Evolutionary conservation across 108 stramenopile species (phyloP).

Genomic region (Bacterosira constricta): DNA sequence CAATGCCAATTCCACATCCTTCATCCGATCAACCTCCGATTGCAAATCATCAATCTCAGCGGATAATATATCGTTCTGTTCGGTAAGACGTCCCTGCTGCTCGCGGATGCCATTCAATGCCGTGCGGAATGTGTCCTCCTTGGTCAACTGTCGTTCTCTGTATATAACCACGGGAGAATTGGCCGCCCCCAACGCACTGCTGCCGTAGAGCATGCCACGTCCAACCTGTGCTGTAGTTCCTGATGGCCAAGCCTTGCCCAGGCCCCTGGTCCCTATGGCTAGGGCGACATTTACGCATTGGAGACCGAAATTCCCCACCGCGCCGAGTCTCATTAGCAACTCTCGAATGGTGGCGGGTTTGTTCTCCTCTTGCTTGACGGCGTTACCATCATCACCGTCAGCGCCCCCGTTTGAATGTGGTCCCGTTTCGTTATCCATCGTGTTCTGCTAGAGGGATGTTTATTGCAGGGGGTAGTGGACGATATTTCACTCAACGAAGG

Average conservation of each 20-base stretch:
- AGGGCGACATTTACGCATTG: constrained; percentile 21
- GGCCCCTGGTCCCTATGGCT: background rate
- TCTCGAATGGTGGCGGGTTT: constrained; percentile 19
- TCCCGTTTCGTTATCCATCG: background rate
- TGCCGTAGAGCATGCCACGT: constrained; percentile 3
- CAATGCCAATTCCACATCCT: constrained; percentile 40
- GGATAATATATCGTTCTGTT: constrained; percentile 39
- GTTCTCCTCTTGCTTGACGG: background rate
- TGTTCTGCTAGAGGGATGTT: too few species aligned
- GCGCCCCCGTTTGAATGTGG: background rate
- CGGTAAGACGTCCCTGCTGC: constrained; percentile 22
- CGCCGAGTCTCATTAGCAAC: constrained; percentile 20
- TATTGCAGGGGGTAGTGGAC: background rate
- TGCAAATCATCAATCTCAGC: constrained; percentile 47
- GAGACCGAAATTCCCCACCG: constrained; percentile 23
- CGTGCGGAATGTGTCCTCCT: constrained; percentile 45
- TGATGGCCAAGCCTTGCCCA: background rate
- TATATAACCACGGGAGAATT: constrained; percentile 29
- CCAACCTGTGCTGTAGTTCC: background rate
- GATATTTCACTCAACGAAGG: background rate
- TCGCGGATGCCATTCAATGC: constrained; percentile 45
- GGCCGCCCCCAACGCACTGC: constrained; percentile 26
- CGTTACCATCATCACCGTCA: too few species aligned
- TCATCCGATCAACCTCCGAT: constrained; percentile 42
- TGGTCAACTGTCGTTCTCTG: constrained; percentile 38